Evolutionary conservation across 2,329 filamentous ascomycete genomes (phyloP).

Genomic region (Pseudodiploospora longispora): DNA sequence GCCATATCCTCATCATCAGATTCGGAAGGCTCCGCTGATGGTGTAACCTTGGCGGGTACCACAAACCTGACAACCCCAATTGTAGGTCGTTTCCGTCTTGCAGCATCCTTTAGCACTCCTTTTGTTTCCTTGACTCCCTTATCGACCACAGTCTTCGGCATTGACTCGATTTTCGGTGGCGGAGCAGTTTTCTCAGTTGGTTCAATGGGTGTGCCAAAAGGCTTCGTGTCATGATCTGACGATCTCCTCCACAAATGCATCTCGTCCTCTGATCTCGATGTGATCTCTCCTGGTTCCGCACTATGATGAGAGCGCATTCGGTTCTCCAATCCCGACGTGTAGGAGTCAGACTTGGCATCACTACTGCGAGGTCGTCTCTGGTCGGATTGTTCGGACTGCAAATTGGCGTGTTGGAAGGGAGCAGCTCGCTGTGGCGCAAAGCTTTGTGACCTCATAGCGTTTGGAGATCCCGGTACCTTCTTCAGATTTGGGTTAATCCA

Average conservation of each 20-base stretch:
- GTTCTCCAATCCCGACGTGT: conserved; percentile 23
- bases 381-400: conserved; percentile 27
- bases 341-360: conserved; percentile 40
- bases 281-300: conserved; percentile 40
- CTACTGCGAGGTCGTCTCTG: conserved; percentile 44
- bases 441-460: conserved; percentile 41
- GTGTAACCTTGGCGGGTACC: conserved; percentile 29
- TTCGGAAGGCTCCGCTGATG: conserved; percentile 28
- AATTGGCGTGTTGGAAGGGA: conserved; percentile 29
- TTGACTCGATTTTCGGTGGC: not conserved
- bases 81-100: conserved; percentile 18
- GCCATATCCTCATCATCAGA: conserved; percentile 53
- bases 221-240: conserved; percentile 1
- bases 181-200: not conserved
- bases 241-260: conserved; percentile 21
- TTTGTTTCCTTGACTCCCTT: not conserved
- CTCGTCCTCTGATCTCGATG: conserved; percentile 31
- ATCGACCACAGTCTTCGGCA: not conserved
- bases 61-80: conserved; percentile 30
- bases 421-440: conserved; percentile 35
- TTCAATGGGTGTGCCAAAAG: not conserved
- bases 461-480: conserved; percentile 45
- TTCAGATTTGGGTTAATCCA: conserved; percentile 50
- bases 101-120: conserved; percentile 7
- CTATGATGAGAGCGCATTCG: conserved; percentile 32